Evolutionary conservation across 176 grass and related monocot species (phyloP).

Genomic region (Triticum dicoccoides): DNA sequence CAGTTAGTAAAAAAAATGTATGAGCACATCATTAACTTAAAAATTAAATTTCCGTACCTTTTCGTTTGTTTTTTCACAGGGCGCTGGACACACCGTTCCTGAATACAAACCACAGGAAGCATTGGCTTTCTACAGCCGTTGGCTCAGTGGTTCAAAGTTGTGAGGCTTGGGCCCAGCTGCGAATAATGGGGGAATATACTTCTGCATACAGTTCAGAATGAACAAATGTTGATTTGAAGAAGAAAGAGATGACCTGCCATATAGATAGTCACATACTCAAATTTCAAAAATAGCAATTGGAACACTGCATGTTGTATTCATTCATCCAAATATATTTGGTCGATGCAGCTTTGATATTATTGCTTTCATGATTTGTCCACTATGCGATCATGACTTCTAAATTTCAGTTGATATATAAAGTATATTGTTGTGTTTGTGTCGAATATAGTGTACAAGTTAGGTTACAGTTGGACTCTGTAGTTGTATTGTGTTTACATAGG

Average conservation of each 20-base stretch:
- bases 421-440: too few species aligned
- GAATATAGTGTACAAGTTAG: too few species aligned
- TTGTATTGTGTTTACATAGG: too few species aligned
- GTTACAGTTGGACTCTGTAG: too few species aligned
- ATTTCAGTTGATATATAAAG: background rate
- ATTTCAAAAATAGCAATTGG: background rate
- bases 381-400: background rate
- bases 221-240: background rate
- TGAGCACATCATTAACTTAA: background rate
- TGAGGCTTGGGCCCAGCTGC: constrained; percentile 22
- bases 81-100: constrained; percentile 84
- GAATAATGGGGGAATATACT: constrained; percentile 11
- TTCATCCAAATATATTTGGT: constrained; percentile 14
- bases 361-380: background rate
- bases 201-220: constrained; percentile 20
- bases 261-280: constrained; percentile 21
- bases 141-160: constrained; percentile 53
- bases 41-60: background rate
- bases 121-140: constrained; percentile 76
- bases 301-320: background rate
- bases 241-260: background rate
- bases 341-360: background rate
- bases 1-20: background rate
- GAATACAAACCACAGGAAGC: constrained; percentile 91
- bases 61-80: constrained; percentile 33